A percentile compares a stretch with the other conserved stretches of the same genome.
phyloP scores from a whole-genome alignment of 257 asterid species.

The Echium plantagineum region DNA sequence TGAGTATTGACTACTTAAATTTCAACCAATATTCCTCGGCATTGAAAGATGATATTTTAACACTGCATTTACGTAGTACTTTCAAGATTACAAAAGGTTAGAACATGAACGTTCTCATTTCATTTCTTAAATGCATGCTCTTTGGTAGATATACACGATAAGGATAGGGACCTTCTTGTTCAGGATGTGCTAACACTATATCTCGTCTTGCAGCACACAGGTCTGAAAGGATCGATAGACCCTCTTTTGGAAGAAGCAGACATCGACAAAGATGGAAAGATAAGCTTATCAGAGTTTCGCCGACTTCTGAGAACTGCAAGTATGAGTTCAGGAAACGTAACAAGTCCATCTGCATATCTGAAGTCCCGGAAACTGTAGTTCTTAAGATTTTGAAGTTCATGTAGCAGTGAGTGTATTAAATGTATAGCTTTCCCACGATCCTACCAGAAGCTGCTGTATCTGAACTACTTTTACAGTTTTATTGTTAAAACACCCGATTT shows the following conservation, averaged over 20 bases:
- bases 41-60: neutral
- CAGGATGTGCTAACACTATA: neutral
- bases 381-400: neutral
- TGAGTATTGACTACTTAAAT: slow-evolving; percentile 13
- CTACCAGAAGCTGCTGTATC: neutral
- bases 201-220: slow-evolving; percentile 42
- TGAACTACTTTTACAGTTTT: neutral
- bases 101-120: neutral
- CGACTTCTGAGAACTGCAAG: slow-evolving; percentile 81
- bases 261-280: slow-evolving; percentile 73
- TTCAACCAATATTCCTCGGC: too few relatives aligned
- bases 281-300: slow-evolving; percentile 73
- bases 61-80: neutral
- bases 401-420: neutral
- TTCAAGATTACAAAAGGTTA: too few relatives aligned
- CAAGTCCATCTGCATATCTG: slow-evolving; percentile 21
- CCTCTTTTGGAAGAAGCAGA: slow-evolving; percentile 84
- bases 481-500: neutral
- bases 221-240: slow-evolving; percentile 55
- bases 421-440: neutral
- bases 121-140: neutral
- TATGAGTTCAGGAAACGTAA: slow-evolving; percentile 41
- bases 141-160: neutral
- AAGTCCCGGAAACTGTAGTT: slow-evolving; percentile 7
- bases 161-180: neutral